Conservation (phyloP, 495 filamentous ascomycete genomes). For the Penicillium macrosclerotiorum region DNA sequence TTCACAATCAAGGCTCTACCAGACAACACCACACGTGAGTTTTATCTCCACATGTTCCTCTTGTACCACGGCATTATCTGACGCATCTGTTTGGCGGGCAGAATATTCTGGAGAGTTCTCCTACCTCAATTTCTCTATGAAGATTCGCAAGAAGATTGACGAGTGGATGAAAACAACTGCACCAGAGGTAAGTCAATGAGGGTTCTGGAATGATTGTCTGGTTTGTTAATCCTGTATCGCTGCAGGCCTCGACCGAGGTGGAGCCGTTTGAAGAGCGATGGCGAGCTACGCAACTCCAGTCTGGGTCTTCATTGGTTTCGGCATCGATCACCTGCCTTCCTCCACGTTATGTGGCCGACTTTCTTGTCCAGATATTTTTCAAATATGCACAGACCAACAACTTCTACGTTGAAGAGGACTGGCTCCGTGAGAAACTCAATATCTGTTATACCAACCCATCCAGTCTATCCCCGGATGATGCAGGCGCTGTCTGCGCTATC, state of each 20-base stretch:
- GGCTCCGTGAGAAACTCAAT: constrained; percentile 44
- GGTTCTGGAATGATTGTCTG: background rate
- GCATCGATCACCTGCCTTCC: constrained; percentile 46
- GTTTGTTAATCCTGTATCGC: constrained; percentile 6
- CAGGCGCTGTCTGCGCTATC: constrained; percentile 45
- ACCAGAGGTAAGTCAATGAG: constrained; percentile 34
- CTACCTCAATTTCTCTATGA: constrained; percentile 51
- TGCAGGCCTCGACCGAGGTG: constrained; percentile 38
- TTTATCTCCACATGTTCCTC: too few species aligned
- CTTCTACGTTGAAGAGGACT: constrained; percentile 51
- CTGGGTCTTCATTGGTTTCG: constrained; percentile 38
- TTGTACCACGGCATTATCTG: too few species aligned
- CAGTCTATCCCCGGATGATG: constrained; percentile 45
- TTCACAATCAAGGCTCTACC: constrained; percentile 47
- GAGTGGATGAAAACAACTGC: constrained; percentile 47
- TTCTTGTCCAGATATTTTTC: constrained; percentile 51
- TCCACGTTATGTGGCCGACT: constrained; percentile 50
- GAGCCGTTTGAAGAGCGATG: constrained; percentile 49
- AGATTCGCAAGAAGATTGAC: constrained; percentile 48
- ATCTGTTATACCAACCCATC: constrained; percentile 44
- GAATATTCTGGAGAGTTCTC: constrained; percentile 55
- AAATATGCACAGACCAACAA: constrained; percentile 54
- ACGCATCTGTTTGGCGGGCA: too few species aligned
- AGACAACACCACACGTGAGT: constrained; percentile 48
- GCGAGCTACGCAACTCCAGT: constrained; percentile 49